These are phyloP conservation scores for Fusarium chaquense DNA, from an alignment of 2,329 filamentous ascomycete genomes.

Conservation along the genomic window DNA sequence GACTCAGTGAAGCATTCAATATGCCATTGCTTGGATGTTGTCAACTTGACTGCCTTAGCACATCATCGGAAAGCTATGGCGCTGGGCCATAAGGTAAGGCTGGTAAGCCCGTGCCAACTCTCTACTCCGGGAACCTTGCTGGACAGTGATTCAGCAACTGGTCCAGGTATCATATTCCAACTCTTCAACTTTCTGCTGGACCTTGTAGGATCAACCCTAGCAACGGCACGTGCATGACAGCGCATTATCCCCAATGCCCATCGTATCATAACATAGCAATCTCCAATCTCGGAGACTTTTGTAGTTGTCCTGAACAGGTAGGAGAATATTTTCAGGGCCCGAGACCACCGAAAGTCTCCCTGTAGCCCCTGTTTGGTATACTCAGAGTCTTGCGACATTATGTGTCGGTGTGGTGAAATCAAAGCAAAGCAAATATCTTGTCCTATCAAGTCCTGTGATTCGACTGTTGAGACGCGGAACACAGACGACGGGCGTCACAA, in stretches of 20 bases:
- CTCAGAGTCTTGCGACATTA: conserved; percentile 38
- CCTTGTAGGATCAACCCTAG: not conserved
- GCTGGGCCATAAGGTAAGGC: conserved; percentile 30
- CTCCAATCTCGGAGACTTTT: conserved; percentile 1
- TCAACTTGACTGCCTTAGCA: conserved; percentile 31
- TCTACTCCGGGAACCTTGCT: conserved; percentile 8
- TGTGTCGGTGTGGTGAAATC: conserved; percentile 46
- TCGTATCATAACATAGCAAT: not conserved
- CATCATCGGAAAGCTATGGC: conserved; percentile 40
- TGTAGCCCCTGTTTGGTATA: not conserved
- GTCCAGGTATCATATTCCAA: not conserved
- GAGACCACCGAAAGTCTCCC: not conserved
- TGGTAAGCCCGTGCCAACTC: conserved; percentile 4
- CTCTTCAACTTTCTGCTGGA: not conserved
- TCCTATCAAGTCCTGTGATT: conserved; percentile 17
- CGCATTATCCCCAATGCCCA: not conserved
- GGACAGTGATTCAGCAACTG: not conserved
- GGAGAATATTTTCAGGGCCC: conserved; percentile 1
- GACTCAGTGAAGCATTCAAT: not conserved
- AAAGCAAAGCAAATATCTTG: conserved; percentile 31
- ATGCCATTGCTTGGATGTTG: conserved; percentile 19
- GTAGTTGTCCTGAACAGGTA: conserved; percentile 1
- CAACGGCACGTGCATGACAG: not conserved
- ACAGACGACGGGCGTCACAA: conserved; percentile 8
- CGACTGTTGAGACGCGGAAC: conserved; percentile 1